Evolutionary conservation across 169 alveolate genomes (phyloP), one percentile per base, ranked within the genome.

Genomic region (Blepharisma undulans): DNA sequence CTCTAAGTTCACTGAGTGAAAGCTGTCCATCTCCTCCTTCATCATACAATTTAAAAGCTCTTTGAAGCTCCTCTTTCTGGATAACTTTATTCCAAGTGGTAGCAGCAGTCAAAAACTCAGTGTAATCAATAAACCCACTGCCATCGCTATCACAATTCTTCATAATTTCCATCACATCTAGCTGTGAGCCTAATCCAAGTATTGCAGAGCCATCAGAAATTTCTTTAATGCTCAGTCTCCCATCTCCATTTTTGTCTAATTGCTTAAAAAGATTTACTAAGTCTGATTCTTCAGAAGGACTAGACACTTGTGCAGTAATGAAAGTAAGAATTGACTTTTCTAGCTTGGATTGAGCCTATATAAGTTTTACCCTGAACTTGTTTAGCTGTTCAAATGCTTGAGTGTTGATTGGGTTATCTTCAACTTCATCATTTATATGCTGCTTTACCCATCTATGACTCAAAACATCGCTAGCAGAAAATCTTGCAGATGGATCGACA

Each of bases 361-460:
- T 61, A 18, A 34, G 32, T 3, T 1, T 12, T 86, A 86, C 92
- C 34, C 84, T 71, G 34, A 88, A 88, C 33, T 71, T 84, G 61
- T 90, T 79, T 27, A 92, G 66, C 21, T 84, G 89, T 76, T 85
- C 77, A 2, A 92, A 60, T 25, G 90, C 90, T 72, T 86, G 72
- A n/a, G 92, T 72, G 25, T 85, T 48, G 22, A 78, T 89, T 19
- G 87, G 89, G 21, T 80, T 78, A 61, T 91, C 90, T 72, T 71
- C 84, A 25, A 74, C 90, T 19, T 33, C 32, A 36, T 87, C 78
- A 27, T 34, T 30, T 33, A 76, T 84, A 92, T 88, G 22, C 27
- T 88, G 93, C 79, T 92, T 89, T 88, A 98, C 95, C 99, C 99
- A 97, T 25, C 96, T 97, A 93, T 97, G 98, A 34, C 95, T 92